Evolutionary conservation across 768 basidiomycete genomes (phyloP), one percentile per base, ranked within the genome.

Genomic region (Strobilomyces confusus): DNA sequence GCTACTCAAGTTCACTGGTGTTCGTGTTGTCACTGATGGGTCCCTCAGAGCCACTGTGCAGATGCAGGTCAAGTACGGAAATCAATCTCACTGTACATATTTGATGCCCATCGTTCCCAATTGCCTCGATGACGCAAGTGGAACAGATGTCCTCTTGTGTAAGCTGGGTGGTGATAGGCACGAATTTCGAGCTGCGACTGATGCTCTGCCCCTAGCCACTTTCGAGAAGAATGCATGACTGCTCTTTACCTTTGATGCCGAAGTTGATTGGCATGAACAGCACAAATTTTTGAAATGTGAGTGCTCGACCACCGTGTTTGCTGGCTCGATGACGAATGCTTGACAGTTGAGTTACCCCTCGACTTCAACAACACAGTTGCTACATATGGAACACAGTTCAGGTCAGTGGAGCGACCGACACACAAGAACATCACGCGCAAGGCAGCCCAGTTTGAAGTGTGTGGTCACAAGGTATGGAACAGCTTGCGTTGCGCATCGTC

Each of bases 341-440:
- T 5, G 38, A 5, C 57, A 94, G 92, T 97, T 69, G 92, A 97
- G 67, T 69, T 98, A 2, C 97, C 95, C 0, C 74, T 98, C 46
- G 77, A 89, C 57, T 92, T 99, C 48, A 85, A 87, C 56, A 86
- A 79, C 56, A 84, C 86, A 44, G 80, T 83, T 52, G 95, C 95
- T 0, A 92, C 85, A 0, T 98, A 97, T 66, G 95, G 98, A 70
- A 92, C 91, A 3, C 94, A 93, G 61, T 98, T 95, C 60, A 95
- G 97, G 0, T 82, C 81, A 60, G 80, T 95, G 12, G 84, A 91
- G 60, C 79, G 95, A 41, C 89, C 97, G 0, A 98, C 95, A 8
- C 89, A 95, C 72, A 92, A 94, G 73, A 98, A 98, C 63, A 98
- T 94, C 5, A 88, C 84, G 0, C 90, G 87, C 83, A 89, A 92